Percentiles rank a stretch among this genome's conserved stretches.
phyloP scores from a whole-genome alignment of 140 eudicot genomes.

The Oenanthe javanica region DNA sequence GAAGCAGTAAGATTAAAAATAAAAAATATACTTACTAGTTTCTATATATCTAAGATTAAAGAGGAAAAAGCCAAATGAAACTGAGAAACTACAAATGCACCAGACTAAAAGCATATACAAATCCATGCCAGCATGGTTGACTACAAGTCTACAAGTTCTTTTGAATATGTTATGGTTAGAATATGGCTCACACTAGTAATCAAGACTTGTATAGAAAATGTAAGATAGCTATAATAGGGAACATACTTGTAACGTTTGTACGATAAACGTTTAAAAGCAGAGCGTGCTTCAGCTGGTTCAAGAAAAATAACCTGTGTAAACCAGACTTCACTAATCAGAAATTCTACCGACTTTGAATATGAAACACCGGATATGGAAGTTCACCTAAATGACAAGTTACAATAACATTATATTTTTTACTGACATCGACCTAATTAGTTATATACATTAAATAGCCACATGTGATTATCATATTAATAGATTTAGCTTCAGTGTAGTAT shows the following conservation, averaged over 20 bases:
- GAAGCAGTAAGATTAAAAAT: not conserved
- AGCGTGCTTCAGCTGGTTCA: constrained; percentile 82
- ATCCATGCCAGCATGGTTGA: not conserved
- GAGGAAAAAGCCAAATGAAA: not conserved
- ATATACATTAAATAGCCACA: not conserved
- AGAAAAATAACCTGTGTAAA: constrained; percentile 65
- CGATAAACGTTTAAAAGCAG: constrained; percentile 59
- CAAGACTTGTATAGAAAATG: not conserved
- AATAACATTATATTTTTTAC: not conserved
- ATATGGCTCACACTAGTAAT: not conserved
- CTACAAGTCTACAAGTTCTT: not conserved
- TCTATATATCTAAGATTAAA: not conserved
- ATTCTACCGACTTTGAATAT: not conserved
- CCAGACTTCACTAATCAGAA: not conserved
- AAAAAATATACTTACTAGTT: not conserved
- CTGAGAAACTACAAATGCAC: not conserved
- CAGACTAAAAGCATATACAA: not conserved
- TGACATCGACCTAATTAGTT: not conserved
- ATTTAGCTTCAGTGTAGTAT: not conserved
- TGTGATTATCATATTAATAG: not conserved
- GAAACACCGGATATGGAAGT: not conserved
- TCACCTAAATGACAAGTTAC: not conserved
- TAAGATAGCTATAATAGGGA: not conserved
- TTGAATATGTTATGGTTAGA: not conserved
- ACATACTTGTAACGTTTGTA: constrained; percentile 81